A percentile compares a stretch with the other conserved stretches of the same genome.
These are phyloP conservation scores for Arachis monticola DNA, from an alignment of 331 rosid species.

Conservation along the genomic window DNA sequence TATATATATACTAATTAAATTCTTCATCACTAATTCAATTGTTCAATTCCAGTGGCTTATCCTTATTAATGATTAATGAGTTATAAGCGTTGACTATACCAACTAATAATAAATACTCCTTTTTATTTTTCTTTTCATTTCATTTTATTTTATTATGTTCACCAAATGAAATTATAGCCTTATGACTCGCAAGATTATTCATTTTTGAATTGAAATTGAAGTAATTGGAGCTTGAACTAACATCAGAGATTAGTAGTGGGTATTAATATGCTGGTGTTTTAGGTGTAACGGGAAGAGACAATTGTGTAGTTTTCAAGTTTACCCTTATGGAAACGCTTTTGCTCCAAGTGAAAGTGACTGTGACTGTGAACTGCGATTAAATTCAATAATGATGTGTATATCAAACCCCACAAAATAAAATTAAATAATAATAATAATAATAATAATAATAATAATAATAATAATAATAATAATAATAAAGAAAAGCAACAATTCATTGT, in stretches of 20 bases:
- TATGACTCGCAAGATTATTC: neutral
- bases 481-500: neutral
- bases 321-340: neutral
- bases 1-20: too few relatives aligned
- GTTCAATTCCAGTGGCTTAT: too few relatives aligned
- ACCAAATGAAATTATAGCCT: too few relatives aligned
- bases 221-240: neutral
- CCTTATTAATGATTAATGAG: too few relatives aligned
- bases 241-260: neutral
- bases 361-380: constrained; percentile 3
- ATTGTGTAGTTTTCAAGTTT: constrained; percentile 13
- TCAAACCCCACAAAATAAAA: neutral
- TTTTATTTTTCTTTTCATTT: too few relatives aligned
- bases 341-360: constrained; percentile 22
- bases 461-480: too few relatives aligned
- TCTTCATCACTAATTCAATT: too few relatives aligned
- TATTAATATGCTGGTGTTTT: neutral
- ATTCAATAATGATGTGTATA: constrained; percentile 1
- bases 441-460: too few relatives aligned
- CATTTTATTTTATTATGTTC: too few relatives aligned
- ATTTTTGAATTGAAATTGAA: neutral
- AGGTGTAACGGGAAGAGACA: neutral
- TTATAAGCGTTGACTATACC: too few relatives aligned
- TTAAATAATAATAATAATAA: neutral
- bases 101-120: too few relatives aligned